Evolutionary conservation across 192 early-diverging fungal species (phyloP), one percentile per base, ranked within the genome.

Genomic region (Entophlyctis helioformis): DNA sequence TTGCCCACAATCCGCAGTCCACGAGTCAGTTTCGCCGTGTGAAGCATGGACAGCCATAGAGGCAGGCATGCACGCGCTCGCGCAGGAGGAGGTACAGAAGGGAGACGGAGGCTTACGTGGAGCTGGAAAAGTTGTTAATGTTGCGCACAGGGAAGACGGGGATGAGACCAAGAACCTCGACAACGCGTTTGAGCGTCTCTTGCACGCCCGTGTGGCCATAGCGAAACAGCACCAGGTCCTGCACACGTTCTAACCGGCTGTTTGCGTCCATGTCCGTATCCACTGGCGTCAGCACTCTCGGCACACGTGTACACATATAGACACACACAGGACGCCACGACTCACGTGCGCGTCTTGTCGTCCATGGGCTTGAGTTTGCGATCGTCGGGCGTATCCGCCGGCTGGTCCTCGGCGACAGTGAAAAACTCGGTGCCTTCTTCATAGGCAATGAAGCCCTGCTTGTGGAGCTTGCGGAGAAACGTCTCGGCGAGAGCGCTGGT

Each of bases 121-220:
- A 38, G 48, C 67, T 61, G n/a, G 57, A 52, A 56, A 87, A 87
- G 25, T 68, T 85, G 23, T 66, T 53, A 40, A 85, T 54, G 49
- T 76, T 85, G 60, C 80, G 82, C 19, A 87, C 86, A 5, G 83
- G 82, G 56, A 67, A 89, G 15, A 76, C 80, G 0, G 86, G 81
- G 16, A 87, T 61, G 22, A 85, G 57, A 0, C 82, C 76, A 7
- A 85, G 52, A 5, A 69, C 53, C 20, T 82, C 69, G 0, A 89
- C 74, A 0, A 78, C 82, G 16, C 69, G 59, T 27, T 67, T 53
- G 39, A 89, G 47, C 0, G 79, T 72, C 7, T 85, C 80, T 35
- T 78, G 78, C 6, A 87, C 81, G n/a, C 86, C 86, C 3, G 86
- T 87, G 6, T 71, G 74, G 13, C 84, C 85, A 59, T 85, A 89